Base-by-base conservation (phyloP, 2,329 filamentous ascomycete species). In the Phialemoniopsis sp. region DNA sequence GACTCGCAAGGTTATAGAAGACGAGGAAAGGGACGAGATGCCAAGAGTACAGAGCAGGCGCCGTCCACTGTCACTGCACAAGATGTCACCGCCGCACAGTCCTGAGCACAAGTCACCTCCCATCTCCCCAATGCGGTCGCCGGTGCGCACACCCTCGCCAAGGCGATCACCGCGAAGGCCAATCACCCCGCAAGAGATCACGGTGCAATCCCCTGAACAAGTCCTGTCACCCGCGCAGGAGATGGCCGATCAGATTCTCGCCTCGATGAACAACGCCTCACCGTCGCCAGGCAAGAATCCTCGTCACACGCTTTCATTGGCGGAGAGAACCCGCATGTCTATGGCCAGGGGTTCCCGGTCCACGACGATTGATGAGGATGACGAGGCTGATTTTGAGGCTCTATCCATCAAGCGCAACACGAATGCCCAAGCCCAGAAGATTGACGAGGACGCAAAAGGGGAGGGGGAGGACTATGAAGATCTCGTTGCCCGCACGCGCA, bases 251-350 rank as follows among this genome's bases (percentile, higher is more conserved):
- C 63, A 73, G 31, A 81, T 81, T 32, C 56, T 81, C 5, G 68
- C 70, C 12, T 75, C 72, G 0, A 73, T 81, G 55, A 62, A 70
- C 17, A 67, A 68, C 34, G 65, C 68, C 1, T 80, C 78, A 2
- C 77, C 78, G 0, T 82, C 79, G 0, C 79, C 79, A 0, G 55
- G 64, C 32, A 82, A 79, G 48, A 73, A 67, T 41, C 62, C 66
- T 0, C 68, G 77, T 0, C 77, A 78, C 37, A 73, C 71, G 0
- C 61, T 84, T 8, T 82, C 83, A 0, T 72, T 93, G 1, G 76
- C 84, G 4, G 89, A 94, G 54, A 83, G 89, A 35, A 94, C 90
- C 1, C 80, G 86, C 14, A 72, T 89, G 39, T 89, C 87, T 14
- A 91, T 95, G 81, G 79, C 82, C 1, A 71, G 80, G 4, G 67